phyloP scores from a whole-genome alignment of 257 asterid genomes.

The Voacanga thouarsii region DNA sequence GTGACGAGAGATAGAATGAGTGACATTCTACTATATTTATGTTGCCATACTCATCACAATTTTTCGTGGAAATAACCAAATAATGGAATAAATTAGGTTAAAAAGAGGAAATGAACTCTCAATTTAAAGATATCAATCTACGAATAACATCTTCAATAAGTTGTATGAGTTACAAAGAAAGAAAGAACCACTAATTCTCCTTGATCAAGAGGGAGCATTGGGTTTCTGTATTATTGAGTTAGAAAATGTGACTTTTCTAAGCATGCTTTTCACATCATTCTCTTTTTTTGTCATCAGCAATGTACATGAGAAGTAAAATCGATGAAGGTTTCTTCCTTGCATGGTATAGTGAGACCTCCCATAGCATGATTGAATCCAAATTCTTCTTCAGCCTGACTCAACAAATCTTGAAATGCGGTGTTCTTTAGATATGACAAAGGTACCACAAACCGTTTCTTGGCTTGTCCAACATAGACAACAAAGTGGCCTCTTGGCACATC shows the following conservation, averaged over 20 bases:
- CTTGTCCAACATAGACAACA: slow-evolving; percentile 35
- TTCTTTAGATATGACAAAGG: slow-evolving; percentile 21
- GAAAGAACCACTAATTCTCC: not conserved
- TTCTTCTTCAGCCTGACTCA: slow-evolving; percentile 17
- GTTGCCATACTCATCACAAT: too few species aligned
- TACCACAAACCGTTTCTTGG: slow-evolving; percentile 27
- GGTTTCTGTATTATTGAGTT: not conserved
- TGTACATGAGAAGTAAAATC: not conserved
- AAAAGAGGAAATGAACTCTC: too few species aligned
- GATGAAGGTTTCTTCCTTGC: slow-evolving; percentile 18
- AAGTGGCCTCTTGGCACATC: slow-evolving; percentile 32
- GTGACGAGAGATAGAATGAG: too few species aligned
- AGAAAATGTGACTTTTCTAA: not conserved
- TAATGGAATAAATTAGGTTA: too few species aligned
- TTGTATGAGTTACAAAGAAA: not conserved
- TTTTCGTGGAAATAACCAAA: too few species aligned
- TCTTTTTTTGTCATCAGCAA: not conserved
- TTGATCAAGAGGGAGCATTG: not conserved
- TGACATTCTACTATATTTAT: too few species aligned
- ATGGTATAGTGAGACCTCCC: slow-evolving; percentile 22
- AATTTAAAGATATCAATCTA: too few species aligned
- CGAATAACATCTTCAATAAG: not conserved
- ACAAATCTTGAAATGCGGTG: too few species aligned
- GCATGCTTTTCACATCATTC: not conserved
- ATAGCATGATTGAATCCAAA: slow-evolving; percentile 28